phyloP scores from a whole-genome alignment of 1,284 basidiomycete genomes.

The Boletellus sp. region DNA sequence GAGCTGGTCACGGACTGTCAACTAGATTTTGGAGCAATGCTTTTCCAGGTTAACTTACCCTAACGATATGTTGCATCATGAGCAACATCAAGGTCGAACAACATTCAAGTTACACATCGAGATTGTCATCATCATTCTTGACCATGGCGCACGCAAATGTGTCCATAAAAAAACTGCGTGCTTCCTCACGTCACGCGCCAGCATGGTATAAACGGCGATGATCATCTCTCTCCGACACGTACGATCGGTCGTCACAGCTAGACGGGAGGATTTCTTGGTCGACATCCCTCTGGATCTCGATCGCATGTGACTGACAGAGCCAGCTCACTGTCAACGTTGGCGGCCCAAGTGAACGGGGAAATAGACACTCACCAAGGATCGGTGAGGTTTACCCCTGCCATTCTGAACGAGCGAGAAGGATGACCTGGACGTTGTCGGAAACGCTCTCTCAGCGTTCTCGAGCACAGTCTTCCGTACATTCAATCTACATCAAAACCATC shows the following conservation, averaged over 20 bases:
- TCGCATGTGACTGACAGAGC: not conserved
- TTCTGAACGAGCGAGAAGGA: not conserved
- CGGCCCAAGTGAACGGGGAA: no score
- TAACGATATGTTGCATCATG: conserved; percentile 1
- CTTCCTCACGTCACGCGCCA: no score
- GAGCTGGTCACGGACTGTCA: not conserved
- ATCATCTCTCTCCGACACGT: no score
- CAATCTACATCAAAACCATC: not conserved
- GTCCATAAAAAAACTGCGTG: no score
- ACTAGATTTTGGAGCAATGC: not conserved
- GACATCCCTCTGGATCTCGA: not conserved
- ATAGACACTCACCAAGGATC: not conserved
- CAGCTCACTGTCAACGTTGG: no score
- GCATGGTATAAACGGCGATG: no score
- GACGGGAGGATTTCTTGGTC: not conserved
- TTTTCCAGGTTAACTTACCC: not conserved
- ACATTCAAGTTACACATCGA: no score
- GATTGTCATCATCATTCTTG: no score
- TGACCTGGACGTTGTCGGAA: not conserved
- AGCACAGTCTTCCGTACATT: conserved; percentile 2
- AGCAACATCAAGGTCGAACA: no score
- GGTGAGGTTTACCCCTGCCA: no score
- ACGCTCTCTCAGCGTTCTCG: not conserved
- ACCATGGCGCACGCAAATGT: no score
- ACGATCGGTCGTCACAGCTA: not conserved